A percentile compares a stretch with the other conserved stretches of the same genome.
phyloP scores from a whole-genome alignment of 768 basidiomycete genomes.

The Antrodiella citrinella region DNA sequence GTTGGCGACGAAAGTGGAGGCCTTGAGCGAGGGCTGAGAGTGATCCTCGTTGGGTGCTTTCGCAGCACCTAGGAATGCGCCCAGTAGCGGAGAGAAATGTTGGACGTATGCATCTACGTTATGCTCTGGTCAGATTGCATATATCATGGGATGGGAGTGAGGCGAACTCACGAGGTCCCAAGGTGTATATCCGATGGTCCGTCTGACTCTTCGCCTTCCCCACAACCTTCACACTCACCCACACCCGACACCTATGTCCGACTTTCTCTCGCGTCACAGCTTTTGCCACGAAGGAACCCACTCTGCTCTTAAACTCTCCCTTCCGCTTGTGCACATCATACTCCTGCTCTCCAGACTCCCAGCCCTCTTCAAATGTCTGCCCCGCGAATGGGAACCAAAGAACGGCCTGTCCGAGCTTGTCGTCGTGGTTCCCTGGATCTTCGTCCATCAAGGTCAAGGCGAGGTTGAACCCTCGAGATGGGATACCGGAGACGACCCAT shows the following conservation, averaged over 20 bases:
- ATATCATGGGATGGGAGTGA: too few species aligned
- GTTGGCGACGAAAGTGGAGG: conserved; percentile 35
- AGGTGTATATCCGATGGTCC: conserved; percentile 28
- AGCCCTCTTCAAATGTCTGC: conserved; percentile 12
- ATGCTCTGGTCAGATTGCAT: too few species aligned
- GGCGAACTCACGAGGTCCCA: conserved; percentile 28
- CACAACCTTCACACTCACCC: conserved; percentile 22
- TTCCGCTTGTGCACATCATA: conserved; percentile 26
- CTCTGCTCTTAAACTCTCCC: conserved; percentile 19
- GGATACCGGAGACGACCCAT: conserved; percentile 22
- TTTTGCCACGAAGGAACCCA: conserved; percentile 22
- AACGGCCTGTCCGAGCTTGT: conserved; percentile 19
- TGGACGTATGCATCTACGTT: conserved; percentile 10
- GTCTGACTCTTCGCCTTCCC: conserved; percentile 24
- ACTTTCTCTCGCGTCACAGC: conserved; percentile 19
- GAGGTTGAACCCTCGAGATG: conserved; percentile 17
- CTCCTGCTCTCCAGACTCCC: conserved; percentile 22
- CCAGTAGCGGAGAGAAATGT: conserved; percentile 37
- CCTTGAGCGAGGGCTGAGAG: conserved; percentile 12
- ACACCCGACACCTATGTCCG: conserved; percentile 21
- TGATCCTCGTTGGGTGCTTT: conserved; percentile 12
- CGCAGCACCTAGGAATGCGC: conserved; percentile 22
- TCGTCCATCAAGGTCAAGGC: conserved; percentile 17
- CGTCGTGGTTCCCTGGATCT: conserved; percentile 20
- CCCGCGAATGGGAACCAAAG: conserved; percentile 13